Evolutionary conservation across 306 rosid species (phyloP), one percentile per base, ranked within the genome.

Genomic region (Potentilla sterilis): DNA sequence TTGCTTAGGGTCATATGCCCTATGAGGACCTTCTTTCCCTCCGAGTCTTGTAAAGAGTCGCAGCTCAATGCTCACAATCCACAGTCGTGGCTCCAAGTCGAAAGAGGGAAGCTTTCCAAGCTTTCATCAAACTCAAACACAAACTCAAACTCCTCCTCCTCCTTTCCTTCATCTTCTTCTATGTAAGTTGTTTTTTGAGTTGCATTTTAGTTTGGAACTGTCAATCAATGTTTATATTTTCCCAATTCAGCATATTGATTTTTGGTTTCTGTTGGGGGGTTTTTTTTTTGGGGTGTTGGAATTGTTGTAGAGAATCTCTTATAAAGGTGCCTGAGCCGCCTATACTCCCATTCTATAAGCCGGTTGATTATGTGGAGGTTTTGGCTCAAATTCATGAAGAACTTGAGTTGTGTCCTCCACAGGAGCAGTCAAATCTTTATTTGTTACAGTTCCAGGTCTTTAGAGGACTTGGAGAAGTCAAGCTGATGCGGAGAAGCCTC

Each of bases 311-410:
- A 84, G 98, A 93, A 75, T 91, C 98, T 80, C 88, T 93, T 58
- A 88, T 93, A 78, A 93, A 89, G 88, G 97, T 91, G 75, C 86
- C 95, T 4, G 91, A 93, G 81, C 96, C 97, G 21, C 86, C 86
- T 35, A 72, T 93, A 79, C 90, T 88, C 51, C 98, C 96, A 34
- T 89, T 79, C 81, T 88, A 81, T 81, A 93, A 91, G 75, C 98
- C 97, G 34, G 74, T 80, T 73, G 96, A 93, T 85, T 93, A 93
- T 83, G 96, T 93, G 22, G 87, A 93, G 84, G 88, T 91, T 77
- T 86, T 93, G 75, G 95, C 98, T 79, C 98, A 91, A 91, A 91
- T 93, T 83, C 98, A 93, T 77, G 97, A 93, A 84, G 96, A 93
- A 80, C 98, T 93, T 18, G 97, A 91, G 87, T 83, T 87, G 10